Conservation (phyloP, 2,329 filamentous ascomycete genomes). For the Setomelanomma holmii region DNA sequence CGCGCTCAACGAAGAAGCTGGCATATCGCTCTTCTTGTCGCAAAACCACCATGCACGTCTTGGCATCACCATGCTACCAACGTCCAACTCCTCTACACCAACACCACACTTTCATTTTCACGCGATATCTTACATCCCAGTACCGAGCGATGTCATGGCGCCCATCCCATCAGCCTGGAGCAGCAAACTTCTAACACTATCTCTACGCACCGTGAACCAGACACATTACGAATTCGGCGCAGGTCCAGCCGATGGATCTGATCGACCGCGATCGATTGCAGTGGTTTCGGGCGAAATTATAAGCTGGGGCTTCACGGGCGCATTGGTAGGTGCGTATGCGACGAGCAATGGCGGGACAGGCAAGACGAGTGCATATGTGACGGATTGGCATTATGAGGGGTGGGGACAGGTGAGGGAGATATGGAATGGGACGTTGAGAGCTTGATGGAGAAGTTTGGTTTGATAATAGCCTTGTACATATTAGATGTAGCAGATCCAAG, state of each 20-base stretch:
- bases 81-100: constrained; percentile 11
- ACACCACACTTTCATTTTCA: constrained; percentile 55
- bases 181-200: constrained; percentile 44
- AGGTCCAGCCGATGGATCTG: constrained; percentile 19
- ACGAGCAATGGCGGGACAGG: constrained; percentile 60
- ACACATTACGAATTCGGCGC: constrained; percentile 54
- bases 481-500: no score
- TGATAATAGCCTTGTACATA: no score
- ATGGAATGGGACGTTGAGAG: constrained; percentile 5
- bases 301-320: constrained; percentile 50
- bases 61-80: constrained; percentile 37
- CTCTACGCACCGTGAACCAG: constrained; percentile 54
- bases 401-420: constrained; percentile 25
- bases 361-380: constrained; percentile 56
- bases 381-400: constrained; percentile 51
- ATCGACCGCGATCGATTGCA: neutral
- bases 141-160: constrained; percentile 47
- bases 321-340: constrained; percentile 60
- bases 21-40: constrained; percentile 61
- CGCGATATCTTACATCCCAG: constrained; percentile 51
- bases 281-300: constrained; percentile 28
- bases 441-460: no score
- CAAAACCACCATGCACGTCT: constrained; percentile 60
- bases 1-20: constrained; percentile 57
- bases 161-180: constrained; percentile 53